Conservation (phyloP, 805 yeast genomes). For the Candida montana region DNA sequence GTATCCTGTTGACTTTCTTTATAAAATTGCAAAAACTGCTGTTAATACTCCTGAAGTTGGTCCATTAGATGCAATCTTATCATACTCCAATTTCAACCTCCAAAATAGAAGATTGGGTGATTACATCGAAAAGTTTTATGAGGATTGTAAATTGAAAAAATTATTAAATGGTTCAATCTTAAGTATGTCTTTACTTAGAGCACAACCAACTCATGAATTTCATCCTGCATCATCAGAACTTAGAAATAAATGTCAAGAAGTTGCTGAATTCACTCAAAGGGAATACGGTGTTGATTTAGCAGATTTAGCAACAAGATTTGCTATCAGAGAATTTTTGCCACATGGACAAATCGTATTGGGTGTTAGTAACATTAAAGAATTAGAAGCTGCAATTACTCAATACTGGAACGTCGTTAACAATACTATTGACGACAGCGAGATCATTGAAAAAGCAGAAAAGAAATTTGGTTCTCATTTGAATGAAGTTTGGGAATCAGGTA, state of each 20-base stretch:
- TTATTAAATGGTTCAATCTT: conserved; percentile 82
- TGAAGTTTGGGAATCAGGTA: conserved; percentile 62
- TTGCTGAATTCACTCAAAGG: conserved; percentile 34
- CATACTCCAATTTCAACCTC: conserved; percentile 76
- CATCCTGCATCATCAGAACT: conserved; percentile 73
- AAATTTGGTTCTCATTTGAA: conserved; percentile 52
- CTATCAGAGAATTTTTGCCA: conserved; percentile 40
- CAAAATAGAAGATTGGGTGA: conserved; percentile 59
- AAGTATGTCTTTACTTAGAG: conserved; percentile 79
- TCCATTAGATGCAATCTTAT: conserved; percentile 66
- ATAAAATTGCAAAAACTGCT: conserved; percentile 40
- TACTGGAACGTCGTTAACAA: conserved; percentile 43
- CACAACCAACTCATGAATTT: conserved; percentile 61
- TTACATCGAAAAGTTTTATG: conserved; percentile 42
- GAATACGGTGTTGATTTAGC: conserved; percentile 60
- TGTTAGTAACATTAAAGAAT: conserved; percentile 57
- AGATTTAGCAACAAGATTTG: conserved; percentile 73
- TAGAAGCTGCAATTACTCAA: conserved; percentile 54
- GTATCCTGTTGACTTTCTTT: conserved; percentile 71
- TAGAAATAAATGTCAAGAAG: conserved; percentile 34
- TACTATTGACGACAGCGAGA: conserved; percentile 24
- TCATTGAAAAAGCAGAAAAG: conserved; percentile 37
- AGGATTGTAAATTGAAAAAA: conserved; percentile 48
- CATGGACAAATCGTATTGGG: conserved; percentile 69
- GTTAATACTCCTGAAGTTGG: conserved; percentile 41